phyloP scores from a whole-genome alignment of 176 grass and related monocot genomes.

The Triticum dicoccoides region DNA sequence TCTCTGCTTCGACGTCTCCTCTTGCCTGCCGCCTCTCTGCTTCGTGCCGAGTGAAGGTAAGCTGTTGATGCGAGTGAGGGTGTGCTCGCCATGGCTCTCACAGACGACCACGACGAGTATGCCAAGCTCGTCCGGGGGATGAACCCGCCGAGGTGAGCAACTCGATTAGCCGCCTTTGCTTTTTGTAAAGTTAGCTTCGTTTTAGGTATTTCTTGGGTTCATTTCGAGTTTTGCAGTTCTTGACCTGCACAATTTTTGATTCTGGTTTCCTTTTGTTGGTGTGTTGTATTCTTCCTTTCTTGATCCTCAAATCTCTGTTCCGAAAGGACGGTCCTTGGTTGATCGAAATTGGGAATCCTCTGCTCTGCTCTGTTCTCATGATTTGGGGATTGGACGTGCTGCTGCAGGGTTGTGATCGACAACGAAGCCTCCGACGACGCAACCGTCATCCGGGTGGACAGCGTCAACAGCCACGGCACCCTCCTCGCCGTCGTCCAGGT shows the following conservation, averaged over 20 bases:
- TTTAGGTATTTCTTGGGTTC: not conserved
- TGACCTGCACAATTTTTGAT: not conserved
- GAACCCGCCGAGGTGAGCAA: conserved; percentile 73
- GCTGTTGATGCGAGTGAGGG: conserved; percentile 24
- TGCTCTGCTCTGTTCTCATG: not conserved
- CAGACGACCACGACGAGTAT: conserved; percentile 66
- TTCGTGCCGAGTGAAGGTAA: not conserved
- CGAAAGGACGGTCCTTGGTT: too few relatives aligned
- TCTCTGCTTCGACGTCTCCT: not conserved
- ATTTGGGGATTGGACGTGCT: not conserved
- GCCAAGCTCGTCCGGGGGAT: conserved; percentile 79
- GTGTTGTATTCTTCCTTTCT: not conserved
- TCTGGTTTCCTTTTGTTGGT: not conserved
- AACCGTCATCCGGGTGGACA: conserved; percentile 80
- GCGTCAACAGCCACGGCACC: conserved; percentile 74
- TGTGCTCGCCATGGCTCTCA: conserved; percentile 24
- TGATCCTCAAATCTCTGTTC: too few relatives aligned
- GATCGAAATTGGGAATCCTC: not conserved
- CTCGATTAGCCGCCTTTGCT: not conserved
- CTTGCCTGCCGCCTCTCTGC: not conserved
- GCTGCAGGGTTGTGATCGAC: conserved; percentile 81
- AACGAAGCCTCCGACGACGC: conserved; percentile 64
- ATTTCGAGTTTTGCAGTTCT: not conserved
- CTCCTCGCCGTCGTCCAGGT: conserved; percentile 88
- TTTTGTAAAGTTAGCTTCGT: not conserved